Evolutionary conservation across 148 eudicot species (phyloP).

Genomic region (Persicaria maculosa): DNA sequence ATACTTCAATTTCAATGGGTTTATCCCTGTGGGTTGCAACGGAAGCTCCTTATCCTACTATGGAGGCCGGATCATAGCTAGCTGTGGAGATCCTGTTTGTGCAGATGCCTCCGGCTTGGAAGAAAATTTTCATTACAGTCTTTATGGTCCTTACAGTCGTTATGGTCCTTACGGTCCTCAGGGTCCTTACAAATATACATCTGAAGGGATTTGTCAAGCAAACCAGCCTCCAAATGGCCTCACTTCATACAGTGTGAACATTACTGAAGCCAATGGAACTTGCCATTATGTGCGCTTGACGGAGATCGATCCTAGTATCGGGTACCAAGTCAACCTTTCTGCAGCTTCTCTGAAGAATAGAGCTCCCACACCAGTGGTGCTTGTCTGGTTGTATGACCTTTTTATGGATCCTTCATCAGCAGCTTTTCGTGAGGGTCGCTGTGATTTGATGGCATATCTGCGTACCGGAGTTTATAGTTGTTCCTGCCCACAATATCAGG

Average conservation of each 20-base stretch:
- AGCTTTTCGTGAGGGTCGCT: not conserved
- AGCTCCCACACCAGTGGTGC: slow-evolving; percentile 1
- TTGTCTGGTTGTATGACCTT: not conserved
- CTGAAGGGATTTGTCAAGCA: not conserved
- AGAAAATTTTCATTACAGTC: not conserved
- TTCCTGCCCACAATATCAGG: not conserved
- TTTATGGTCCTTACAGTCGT: no score
- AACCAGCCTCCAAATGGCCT: not conserved
- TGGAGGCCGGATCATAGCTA: not conserved
- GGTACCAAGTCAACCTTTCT: not conserved
- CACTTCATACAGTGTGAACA: slow-evolving; percentile 11
- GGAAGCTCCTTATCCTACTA: slow-evolving; percentile 13
- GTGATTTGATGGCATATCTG: not conserved
- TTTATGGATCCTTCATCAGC: slow-evolving; percentile 5
- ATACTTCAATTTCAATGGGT: not conserved
- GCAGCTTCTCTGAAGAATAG: not conserved
- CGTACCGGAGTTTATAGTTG: slow-evolving; percentile 8
- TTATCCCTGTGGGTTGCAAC: slow-evolving; percentile 4
- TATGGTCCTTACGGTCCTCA: no score
- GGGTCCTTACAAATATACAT: not conserved
- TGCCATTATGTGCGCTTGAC: not conserved
- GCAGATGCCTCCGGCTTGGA: not conserved
- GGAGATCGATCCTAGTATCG: not conserved
- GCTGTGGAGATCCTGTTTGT: slow-evolving; percentile 4
- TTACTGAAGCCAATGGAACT: slow-evolving; percentile 8